Conservation (phyloP, 2,329 filamentous ascomycete species). For the Verticillium nonalfalfae region DNA sequence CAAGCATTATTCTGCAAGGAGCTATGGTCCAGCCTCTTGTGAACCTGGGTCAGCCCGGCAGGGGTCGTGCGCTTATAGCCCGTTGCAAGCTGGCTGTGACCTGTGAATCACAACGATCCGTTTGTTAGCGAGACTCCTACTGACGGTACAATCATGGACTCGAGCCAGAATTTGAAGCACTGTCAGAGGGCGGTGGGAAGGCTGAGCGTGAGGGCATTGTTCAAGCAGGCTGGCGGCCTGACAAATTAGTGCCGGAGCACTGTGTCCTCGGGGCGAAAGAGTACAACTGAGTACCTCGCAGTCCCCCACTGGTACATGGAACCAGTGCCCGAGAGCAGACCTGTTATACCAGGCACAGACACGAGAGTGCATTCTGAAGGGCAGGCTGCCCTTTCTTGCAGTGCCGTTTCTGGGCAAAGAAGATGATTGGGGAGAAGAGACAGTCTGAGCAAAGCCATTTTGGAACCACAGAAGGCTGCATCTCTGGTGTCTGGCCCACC, state of each 20-base stretch:
- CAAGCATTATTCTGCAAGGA: neutral
- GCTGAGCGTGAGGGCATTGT: neutral
- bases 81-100: neutral
- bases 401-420: neutral
- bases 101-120: neutral
- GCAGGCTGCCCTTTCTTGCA: neutral
- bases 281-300: neutral
- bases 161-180: neutral
- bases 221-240: neutral
- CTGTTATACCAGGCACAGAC: neutral
- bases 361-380: neutral
- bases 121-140: neutral
- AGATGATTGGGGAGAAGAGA: neutral
- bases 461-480: neutral
- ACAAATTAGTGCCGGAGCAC: neutral
- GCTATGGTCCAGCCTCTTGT: neutral
- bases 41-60: neutral
- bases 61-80: neutral
- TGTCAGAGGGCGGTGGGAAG: neutral
- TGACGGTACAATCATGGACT: neutral
- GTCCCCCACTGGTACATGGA: conserved; percentile 9
- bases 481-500: neutral
- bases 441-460: neutral
- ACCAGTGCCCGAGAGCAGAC: conserved; percentile 2
- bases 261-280: neutral